Evolutionary conservation across 129 eudicot genomes (phyloP).

Genomic region (Lactuca saligna): DNA sequence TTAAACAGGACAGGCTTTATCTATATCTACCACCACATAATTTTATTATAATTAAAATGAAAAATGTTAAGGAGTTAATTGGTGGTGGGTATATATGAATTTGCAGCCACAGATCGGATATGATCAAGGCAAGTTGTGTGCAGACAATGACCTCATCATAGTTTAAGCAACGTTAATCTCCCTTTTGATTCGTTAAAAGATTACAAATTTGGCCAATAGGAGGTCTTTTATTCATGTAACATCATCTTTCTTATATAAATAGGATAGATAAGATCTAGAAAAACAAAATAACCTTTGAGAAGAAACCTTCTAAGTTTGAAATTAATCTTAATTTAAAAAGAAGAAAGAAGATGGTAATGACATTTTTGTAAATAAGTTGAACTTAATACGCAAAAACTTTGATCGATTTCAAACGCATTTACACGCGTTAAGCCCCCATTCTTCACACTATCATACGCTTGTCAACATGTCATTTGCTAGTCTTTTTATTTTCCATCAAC

Average conservation of each 20-base stretch:
- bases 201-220: constrained; percentile 22
- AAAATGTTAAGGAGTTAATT: constrained; percentile 21
- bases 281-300: no score
- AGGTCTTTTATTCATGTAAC: constrained; percentile 26
- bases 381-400: no score
- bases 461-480: no score
- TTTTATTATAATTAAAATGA: constrained; percentile 3
- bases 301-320: no score
- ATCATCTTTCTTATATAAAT: not conserved
- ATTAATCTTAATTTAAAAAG: no score
- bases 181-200: constrained; percentile 21
- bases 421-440: no score
- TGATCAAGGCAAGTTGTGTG: constrained; percentile 37
- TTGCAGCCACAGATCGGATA: constrained; percentile 34
- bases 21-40: constrained; percentile 18
- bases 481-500: no score
- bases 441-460: no score
- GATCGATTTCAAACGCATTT: no score
- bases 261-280: no score
- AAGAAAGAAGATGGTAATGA: no score
- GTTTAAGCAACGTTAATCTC: constrained; percentile 16
- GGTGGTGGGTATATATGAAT: constrained; percentile 15
- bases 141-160: constrained; percentile 21
- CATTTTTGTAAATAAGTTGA: no score
- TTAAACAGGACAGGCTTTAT: constrained; percentile 29